These are phyloP conservation scores for Vicia sativa DNA, from an alignment of 306 rosid species.

Conservation along the genomic window DNA sequence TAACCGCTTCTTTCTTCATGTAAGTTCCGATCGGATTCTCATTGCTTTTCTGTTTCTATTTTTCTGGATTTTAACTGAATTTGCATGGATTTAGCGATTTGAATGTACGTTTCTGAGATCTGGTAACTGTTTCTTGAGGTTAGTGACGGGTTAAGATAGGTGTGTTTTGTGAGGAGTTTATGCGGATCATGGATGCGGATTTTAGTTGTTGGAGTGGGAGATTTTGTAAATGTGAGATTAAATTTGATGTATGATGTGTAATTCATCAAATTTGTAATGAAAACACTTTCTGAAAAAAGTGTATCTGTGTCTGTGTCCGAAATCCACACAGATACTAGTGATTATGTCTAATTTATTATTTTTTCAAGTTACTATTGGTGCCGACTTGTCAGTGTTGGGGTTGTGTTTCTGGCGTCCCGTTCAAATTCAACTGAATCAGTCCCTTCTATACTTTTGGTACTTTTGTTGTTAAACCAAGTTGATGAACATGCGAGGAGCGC, in stretches of 20 bases:
- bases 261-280: constrained; percentile 4
- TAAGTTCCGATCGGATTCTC: constrained; percentile 49
- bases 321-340: no score
- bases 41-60: background rate
- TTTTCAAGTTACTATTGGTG: no score
- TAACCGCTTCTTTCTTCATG: constrained; percentile 97
- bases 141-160: background rate
- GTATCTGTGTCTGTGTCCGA: no score
- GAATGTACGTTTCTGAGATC: background rate
- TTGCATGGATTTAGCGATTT: background rate
- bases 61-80: background rate
- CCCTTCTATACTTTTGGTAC: no score
- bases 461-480: no score
- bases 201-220: constrained; percentile 1
- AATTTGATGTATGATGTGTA: background rate
- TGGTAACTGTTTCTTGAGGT: background rate
- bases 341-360: no score
- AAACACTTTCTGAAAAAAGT: no score
- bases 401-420: no score
- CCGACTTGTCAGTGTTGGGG: no score
- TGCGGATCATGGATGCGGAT: background rate
- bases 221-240: background rate
- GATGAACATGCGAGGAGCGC: no score
- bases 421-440: no score
- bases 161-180: constrained; percentile 4